These are phyloP conservation scores for Candida schatavii DNA, from an alignment of 805 yeast genomes.

Conservation along the genomic window DNA sequence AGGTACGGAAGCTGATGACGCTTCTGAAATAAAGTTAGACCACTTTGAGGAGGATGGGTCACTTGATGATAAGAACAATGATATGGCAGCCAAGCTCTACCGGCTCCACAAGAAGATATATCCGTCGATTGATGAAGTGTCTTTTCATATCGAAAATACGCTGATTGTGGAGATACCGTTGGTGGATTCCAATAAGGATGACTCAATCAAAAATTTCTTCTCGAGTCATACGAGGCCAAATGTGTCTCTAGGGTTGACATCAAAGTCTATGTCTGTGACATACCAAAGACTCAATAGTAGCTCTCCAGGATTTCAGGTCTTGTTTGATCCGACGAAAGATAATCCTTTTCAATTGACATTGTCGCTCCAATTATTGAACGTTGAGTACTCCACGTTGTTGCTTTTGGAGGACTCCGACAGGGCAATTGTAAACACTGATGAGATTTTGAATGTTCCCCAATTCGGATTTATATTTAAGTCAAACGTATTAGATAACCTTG, in stretches of 20 bases:
- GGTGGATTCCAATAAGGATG: slow-evolving; percentile 20
- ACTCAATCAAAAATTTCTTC: slow-evolving; percentile 21
- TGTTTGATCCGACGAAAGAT: slow-evolving; percentile 30
- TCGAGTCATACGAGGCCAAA: slow-evolving; percentile 12
- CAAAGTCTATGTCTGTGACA: slow-evolving; percentile 25
- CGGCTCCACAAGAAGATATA: slow-evolving; percentile 20
- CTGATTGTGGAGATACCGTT: slow-evolving; percentile 29
- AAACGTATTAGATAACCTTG: slow-evolving; percentile 31
- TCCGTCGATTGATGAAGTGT: slow-evolving; percentile 20
- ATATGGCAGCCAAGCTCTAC: neutral
- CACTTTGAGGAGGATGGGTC: neutral
- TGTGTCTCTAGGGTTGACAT: slow-evolving; percentile 20
- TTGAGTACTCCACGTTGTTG: slow-evolving; percentile 17
- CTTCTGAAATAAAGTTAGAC: neutral
- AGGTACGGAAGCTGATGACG: neutral
- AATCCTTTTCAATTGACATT: slow-evolving; percentile 32
- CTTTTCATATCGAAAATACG: slow-evolving; percentile 26
- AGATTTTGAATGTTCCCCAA: slow-evolving; percentile 34
- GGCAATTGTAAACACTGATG: slow-evolving; percentile 15
- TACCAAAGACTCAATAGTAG: slow-evolving; percentile 16
- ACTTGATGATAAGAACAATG: neutral
- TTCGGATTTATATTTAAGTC: slow-evolving; percentile 33
- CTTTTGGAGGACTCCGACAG: neutral
- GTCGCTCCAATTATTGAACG: slow-evolving; percentile 30
- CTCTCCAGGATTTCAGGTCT: slow-evolving; percentile 39